Evolutionary conservation across 1,284 basidiomycete species (phyloP).

Genomic region (Sanguinoderma infundibulare): DNA sequence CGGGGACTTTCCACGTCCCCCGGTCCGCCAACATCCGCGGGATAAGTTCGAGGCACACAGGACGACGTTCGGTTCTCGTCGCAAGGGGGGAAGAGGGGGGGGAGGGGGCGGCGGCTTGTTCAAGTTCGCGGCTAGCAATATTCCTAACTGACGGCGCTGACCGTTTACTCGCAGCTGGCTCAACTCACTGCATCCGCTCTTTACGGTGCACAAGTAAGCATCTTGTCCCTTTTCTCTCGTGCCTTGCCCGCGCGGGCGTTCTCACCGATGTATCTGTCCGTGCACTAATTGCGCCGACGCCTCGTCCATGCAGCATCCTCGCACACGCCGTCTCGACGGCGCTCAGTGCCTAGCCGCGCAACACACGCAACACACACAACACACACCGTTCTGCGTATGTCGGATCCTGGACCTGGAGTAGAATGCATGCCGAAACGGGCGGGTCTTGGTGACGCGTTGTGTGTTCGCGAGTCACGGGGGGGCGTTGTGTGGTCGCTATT

Average conservation of each 20-base stretch:
- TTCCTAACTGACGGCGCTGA: constrained; percentile 7
- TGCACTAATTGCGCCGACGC: constrained; percentile 3
- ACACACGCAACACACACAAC: too few species aligned
- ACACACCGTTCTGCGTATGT: too few species aligned
- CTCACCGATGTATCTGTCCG: constrained; percentile 6
- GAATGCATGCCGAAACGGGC: constrained; percentile 1
- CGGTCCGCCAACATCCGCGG: not conserved
- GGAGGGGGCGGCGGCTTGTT: too few species aligned
- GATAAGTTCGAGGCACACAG: not conserved
- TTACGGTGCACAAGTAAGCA: constrained; percentile 36
- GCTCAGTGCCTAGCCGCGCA: constrained; percentile 36
- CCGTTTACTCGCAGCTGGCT: constrained; percentile 35
- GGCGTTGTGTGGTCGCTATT: not conserved
- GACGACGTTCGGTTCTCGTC: not conserved
- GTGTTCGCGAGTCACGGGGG: not conserved
- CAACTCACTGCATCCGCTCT: constrained; percentile 35
- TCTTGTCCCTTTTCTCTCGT: not conserved
- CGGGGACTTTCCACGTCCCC: not conserved
- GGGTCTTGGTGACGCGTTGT: not conserved
- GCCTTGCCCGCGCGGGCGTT: not conserved
- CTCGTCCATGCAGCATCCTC: constrained; percentile 41
- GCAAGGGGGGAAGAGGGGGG: constrained; percentile 1
- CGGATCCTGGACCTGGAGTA: constrained; percentile 2
- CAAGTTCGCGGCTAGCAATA: not conserved
- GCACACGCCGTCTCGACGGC: constrained; percentile 49